Evolutionary conservation across 371 early-diverging fungal species (phyloP), one percentile per base, ranked within the genome.

Genomic region (Rhizopus arrhizus): DNA sequence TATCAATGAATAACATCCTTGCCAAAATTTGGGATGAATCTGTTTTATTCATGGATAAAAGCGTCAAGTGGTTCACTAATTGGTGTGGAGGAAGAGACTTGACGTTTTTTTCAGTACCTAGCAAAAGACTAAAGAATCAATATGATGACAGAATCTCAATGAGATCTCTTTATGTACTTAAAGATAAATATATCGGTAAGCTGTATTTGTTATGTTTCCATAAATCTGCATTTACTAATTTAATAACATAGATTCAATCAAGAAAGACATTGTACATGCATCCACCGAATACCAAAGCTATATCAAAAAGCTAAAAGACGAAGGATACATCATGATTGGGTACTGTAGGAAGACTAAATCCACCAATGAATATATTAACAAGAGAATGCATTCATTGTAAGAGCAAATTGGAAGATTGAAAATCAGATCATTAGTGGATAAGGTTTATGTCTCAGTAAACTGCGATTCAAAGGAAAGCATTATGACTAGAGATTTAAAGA

Each of bases 151-250:
- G 38, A 58, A 31, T 28, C 46, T 45, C 41, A 41, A 31, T 15
- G 35, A 49, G 58, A 49, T 58, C 49, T 58, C 40, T 58, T 32
- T 49, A 58, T 58, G 58, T 38, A 9, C 28, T 58, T 13, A 58
- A 58, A 40, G 31, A 49, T 57, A 38, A 40, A 3, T 58, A 58
- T 48, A 47, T 58, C 38, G 48, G 58, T 58, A 58, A 48, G 50
- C 10, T 36, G 36, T 36, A 36, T 36, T 36, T 36, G 36, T 6
- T 36, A n/a, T 45, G 13, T 45, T 45, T 13, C 45, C 45, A 8
- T 45, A 45, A 45, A 7, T 45, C 45, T 45, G 45, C 13, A 16
- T 45, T 45, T 45, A 45, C 45, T 45, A 13, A 45, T 13, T 13
- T 45, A 45, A 45, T 45, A 45, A 45, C 5, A 45, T 45, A 45